Base-by-base conservation (phyloP, 768 basidiomycete genomes). In the Lactarius sp. region DNA sequence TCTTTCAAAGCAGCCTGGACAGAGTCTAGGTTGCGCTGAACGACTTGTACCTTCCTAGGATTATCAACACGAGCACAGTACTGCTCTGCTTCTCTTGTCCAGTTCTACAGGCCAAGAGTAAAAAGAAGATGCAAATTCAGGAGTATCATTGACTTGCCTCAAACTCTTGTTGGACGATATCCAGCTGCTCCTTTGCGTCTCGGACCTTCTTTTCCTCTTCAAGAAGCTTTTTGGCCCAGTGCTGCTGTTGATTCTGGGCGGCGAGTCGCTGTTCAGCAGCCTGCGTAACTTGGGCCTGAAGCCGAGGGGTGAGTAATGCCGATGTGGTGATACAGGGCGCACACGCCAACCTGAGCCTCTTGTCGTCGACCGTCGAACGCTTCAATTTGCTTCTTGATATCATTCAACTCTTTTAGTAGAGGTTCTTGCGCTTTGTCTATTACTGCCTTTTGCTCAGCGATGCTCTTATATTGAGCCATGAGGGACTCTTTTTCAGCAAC, bases 1-100 rank as follows among this genome's bases (percentile, higher is more conserved):
- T 85, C 83, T 62, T 83, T 78, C 66, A 95, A 71, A 1, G 89
- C 86, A 33, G 77, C 77, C 68, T 86, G 76, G 4, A 87, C 81
- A 3, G 85, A 84, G 0, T 86, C 79, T 33, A 94, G 78, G 53
- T 82, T 77, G 10, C 83, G 80, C 56, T 90, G 70, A 33, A 95
- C 79, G 4, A 75, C 78, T 0, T 81, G 80, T 0, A 78, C 75
- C 57, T 78, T 79, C 22, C 92, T 83, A 20, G 84, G 84, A 60
- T 83, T 84, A 13, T 77, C 75, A 31, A 85, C 76, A 16, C 78
- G 80, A 20, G 76, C 79, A 62, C 86, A 92, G 69, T 83, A 86
- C 69, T 85, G 73, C 22, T 78, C 72, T 16, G 92, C 93, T 47
- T 82, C 82, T 4, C 71, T 75, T 2, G 83, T 83, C 88, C 89